These are phyloP conservation scores for Heliamphora pulchella DNA, from an alignment of 179 eudicot species.

Conservation along the genomic window DNA sequence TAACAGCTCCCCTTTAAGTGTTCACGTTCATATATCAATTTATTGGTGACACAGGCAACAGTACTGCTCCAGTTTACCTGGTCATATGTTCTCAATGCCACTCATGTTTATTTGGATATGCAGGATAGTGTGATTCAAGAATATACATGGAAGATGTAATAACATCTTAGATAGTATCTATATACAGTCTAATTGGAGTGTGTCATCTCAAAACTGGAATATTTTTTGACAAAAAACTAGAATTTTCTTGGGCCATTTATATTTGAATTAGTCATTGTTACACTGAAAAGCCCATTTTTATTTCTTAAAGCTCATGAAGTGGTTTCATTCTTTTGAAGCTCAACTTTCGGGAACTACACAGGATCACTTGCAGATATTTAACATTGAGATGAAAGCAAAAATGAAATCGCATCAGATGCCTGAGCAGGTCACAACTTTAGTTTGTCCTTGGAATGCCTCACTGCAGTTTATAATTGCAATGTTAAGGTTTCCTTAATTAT, in stretches of 20 bases:
- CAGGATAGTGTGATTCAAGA: background rate
- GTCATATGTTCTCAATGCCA: background rate
- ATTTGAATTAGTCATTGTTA: too few relatives aligned
- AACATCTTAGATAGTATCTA: background rate
- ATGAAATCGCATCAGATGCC: slow-evolving; percentile 98
- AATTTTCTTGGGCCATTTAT: too few relatives aligned
- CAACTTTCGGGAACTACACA: slow-evolving; percentile 92
- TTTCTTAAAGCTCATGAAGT: slow-evolving; percentile 11
- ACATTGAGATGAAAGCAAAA: slow-evolving; percentile 85
- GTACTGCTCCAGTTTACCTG: background rate
- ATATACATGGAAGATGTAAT: background rate
- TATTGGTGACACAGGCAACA: background rate
- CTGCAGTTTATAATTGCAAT: background rate
- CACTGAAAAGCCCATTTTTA: too few relatives aligned
- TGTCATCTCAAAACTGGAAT: background rate
- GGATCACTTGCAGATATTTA: slow-evolving; percentile 92
- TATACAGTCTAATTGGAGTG: background rate
- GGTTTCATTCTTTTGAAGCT: slow-evolving; percentile 41
- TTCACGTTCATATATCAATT: background rate
- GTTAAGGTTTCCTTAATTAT: background rate
- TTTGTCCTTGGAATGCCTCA: background rate
- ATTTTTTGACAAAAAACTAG: too few relatives aligned
- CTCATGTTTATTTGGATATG: background rate
- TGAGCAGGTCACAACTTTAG: slow-evolving; percentile 63
- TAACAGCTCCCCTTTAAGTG: background rate